Evolutionary conservation across 2,329 filamentous ascomycete species (phyloP).

Genomic region (Xylaria sp.): DNA sequence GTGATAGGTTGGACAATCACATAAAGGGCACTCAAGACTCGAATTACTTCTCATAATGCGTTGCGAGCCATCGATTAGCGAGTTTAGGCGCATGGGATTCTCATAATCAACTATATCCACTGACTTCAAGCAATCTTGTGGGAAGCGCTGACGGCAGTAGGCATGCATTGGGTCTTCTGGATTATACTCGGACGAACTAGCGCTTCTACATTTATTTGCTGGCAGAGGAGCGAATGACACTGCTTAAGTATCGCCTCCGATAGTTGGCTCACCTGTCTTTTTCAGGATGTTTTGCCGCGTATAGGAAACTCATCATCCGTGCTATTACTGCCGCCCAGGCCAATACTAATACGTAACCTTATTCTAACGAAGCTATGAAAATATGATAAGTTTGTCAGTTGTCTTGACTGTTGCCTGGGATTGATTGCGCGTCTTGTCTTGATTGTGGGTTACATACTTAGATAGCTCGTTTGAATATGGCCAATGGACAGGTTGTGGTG

Average conservation of each 20-base stretch:
- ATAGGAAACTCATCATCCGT: conserved; percentile 3
- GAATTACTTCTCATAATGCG: not conserved
- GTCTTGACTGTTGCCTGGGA: conserved; percentile 31
- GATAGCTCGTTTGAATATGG: conserved; percentile 3
- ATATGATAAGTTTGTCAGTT: not conserved
- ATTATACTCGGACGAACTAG: conserved; percentile 1
- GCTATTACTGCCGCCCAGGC: not conserved
- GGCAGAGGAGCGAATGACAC: not conserved
- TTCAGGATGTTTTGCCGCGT: conserved; percentile 14
- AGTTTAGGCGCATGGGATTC: conserved; percentile 3
- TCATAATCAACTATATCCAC: not conserved
- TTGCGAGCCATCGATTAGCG: not conserved
- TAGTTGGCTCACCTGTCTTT: conserved; percentile 5
- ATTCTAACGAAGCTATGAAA: not conserved
- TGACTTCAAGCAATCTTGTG: conserved; percentile 2
- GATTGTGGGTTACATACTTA: conserved; percentile 9
- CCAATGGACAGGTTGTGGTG: conserved; percentile 6
- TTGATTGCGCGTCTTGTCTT: conserved; percentile 33
- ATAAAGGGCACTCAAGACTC: not conserved
- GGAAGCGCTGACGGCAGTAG: not conserved
- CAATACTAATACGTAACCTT: conserved; percentile 17
- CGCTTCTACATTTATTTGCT: not conserved
- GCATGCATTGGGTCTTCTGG: conserved; percentile 1
- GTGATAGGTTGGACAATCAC: conserved; percentile 45
- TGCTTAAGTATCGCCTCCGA: not conserved